Conservation (phyloP, 805 yeast species). For the Metschnikowia peoriensis region DNA sequence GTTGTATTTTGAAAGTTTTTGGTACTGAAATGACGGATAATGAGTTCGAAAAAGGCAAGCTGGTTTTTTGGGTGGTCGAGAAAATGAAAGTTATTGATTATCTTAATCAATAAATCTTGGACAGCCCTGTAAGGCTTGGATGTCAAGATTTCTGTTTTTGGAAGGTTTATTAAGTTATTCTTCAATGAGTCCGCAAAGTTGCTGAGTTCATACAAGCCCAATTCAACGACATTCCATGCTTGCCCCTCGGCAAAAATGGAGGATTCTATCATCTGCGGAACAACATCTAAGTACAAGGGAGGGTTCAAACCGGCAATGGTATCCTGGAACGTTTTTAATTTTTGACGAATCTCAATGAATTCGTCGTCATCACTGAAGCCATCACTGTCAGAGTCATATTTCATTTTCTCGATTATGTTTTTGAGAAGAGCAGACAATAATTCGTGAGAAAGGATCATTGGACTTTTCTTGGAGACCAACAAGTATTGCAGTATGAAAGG, state of each 20-base stretch:
- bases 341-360: conserved; percentile 74
- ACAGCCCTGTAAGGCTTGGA: conserved; percentile 65
- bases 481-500: conserved; percentile 77
- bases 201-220: conserved; percentile 80
- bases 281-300: conserved; percentile 56
- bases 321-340: conserved; percentile 79
- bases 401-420: conserved; percentile 74
- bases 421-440: conserved; percentile 62
- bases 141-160: conserved; percentile 60
- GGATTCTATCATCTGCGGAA: conserved; percentile 56
- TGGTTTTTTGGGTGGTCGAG: conserved; percentile 82
- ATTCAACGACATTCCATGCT: conserved; percentile 58
- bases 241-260: conserved; percentile 13
- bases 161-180: conserved; percentile 70
- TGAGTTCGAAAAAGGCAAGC: conserved; percentile 76
- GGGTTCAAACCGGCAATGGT: conserved; percentile 61
- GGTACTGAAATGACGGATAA: conserved; percentile 69
- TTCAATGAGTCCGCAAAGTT: conserved; percentile 78
- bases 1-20: conserved; percentile 39
- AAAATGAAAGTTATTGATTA: conserved; percentile 38
- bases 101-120: conserved; percentile 57
- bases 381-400: conserved; percentile 72
- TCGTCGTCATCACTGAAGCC: conserved; percentile 60
- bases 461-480: conserved; percentile 60
- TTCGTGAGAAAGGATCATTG: conserved; percentile 37